Evolutionary conservation across 1,284 basidiomycete species (phyloP).

Genomic region (Veloboletus limbatus): DNA sequence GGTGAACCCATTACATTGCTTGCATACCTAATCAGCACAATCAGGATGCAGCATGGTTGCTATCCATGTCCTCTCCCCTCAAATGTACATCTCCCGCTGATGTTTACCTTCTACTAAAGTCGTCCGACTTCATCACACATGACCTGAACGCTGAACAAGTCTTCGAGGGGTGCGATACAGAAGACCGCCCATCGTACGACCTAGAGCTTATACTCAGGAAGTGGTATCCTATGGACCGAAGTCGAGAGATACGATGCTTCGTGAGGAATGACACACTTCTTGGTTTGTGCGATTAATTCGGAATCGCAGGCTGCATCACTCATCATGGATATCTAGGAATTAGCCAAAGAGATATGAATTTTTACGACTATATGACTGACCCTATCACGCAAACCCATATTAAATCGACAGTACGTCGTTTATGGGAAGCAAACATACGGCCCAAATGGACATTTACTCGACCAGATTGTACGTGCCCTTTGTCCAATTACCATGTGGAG

Average conservation of each 20-base stretch:
- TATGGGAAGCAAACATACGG: slow-evolving; percentile 70
- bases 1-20: not conserved
- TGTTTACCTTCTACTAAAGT: slow-evolving; percentile 91
- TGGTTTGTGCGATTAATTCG: slow-evolving; percentile 46
- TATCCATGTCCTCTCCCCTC: slow-evolving; percentile 82
- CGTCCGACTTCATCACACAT: slow-evolving; percentile 86
- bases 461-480: slow-evolving; percentile 61
- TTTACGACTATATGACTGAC: slow-evolving; percentile 85
- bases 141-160: slow-evolving; percentile 65
- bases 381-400: slow-evolving; percentile 54
- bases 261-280: slow-evolving; percentile 68
- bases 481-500: not conserved
- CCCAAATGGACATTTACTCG: slow-evolving; percentile 52
- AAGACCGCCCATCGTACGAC: slow-evolving; percentile 42
- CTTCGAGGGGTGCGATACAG: slow-evolving; percentile 55
- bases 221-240: slow-evolving; percentile 84
- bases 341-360: slow-evolving; percentile 87
- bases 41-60: slow-evolving; percentile 91
- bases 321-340: slow-evolving; percentile 54
- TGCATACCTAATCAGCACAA: not conserved
- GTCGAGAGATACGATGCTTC: slow-evolving; percentile 86
- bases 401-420: slow-evolving; percentile 47
- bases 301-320: not conserved
- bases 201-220: slow-evolving; percentile 91
- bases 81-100: slow-evolving; percentile 87